Base-by-base conservation (phyloP, 2,329 filamentous ascomycete species). In the Trichoderma endophyticum region DNA sequence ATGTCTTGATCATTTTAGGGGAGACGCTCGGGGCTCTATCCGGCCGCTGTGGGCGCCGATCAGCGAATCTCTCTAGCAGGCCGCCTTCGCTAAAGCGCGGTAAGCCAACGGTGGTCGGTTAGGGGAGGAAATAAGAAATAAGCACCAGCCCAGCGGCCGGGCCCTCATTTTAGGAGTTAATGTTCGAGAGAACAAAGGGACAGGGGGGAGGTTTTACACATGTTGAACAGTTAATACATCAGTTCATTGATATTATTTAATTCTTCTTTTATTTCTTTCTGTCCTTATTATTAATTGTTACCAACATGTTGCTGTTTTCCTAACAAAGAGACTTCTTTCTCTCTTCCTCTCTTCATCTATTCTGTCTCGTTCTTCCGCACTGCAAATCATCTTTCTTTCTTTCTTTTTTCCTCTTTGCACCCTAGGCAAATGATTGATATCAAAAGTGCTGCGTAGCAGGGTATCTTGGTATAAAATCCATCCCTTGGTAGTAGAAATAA, bases 391-490 rank as follows among this genome's bases (percentile, higher is more conserved):
- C 43, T 21, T 60, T 21, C 36, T 70, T n/a, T 60, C 59, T 34
- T 18, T 43, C 6, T 39, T 62, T n/a, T 61, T 61, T 28, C 24
- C 30, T 51, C 24, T 51, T 54, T 70, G 39, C 36, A 62, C 12
- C 57, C 39, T 30, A 26, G 24, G 30, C 14, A 54, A 51, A 54
- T 54, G 48, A 34, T 24, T 48, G 34, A 57, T 18, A 54, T 28
- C 21, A 54, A 18, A 71, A 63, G 39, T 39, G 59, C 36, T 57
- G 48, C 21, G 54, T 39, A 64, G 48, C 30, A 66, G 70, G 70
- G 70, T 71, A 71, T 71, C 68, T 71, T 62, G 32, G 59, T 62
- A 71, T 57, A 15, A 59, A 66, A 36, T 43, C 32, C 64, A 26
- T 48, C 34, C 57, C 67, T 36, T 36, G 15, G 21, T n/a, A 51